Evolutionary conservation across 352 stramenopile species (phyloP).

Genomic region (Globisporangium radiosum): DNA sequence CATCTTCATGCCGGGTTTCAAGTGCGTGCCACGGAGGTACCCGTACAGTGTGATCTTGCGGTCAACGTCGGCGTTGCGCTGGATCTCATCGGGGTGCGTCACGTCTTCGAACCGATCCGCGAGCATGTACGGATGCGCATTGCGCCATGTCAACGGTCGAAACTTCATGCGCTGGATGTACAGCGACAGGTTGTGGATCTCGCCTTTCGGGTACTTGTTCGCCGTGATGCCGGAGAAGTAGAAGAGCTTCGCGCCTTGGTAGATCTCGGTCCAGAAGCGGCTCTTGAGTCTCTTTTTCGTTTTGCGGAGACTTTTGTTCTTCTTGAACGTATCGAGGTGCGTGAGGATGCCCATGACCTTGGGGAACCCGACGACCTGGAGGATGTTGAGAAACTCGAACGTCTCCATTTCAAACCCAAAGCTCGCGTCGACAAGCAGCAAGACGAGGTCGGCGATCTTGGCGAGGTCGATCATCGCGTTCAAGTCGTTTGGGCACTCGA

Average conservation of each 20-base stretch:
- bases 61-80: slow-evolving; percentile 90
- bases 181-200: slow-evolving; percentile 97
- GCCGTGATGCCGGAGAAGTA: slow-evolving; percentile 97
- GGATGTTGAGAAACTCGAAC: slow-evolving; percentile 99
- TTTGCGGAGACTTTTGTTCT: slow-evolving; percentile 96
- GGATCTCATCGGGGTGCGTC: slow-evolving; percentile 91
- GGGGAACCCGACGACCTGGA: slow-evolving; percentile 91
- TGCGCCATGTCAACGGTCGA: slow-evolving; percentile 97
- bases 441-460: slow-evolving; percentile 98
- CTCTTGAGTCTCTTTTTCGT: slow-evolving; percentile 99
- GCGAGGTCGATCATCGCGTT: slow-evolving; percentile 94
- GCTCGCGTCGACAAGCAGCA: slow-evolving; percentile 99
- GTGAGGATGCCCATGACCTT: slow-evolving; percentile 99
- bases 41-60: slow-evolving; percentile 96
- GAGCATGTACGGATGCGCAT: slow-evolving; percentile 99
- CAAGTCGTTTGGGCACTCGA: slow-evolving; percentile 97
- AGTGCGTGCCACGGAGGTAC: slow-evolving; percentile 97
- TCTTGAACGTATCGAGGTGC: slow-evolving; percentile 97
- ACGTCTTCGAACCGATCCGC: slow-evolving; percentile 98
- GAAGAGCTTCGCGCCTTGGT: slow-evolving; percentile 94
- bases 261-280: slow-evolving; percentile 99
- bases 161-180: slow-evolving; percentile 98
- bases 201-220: slow-evolving; percentile 99
- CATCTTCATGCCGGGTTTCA: slow-evolving; percentile 95
- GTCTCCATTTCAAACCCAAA: slow-evolving; percentile 99